Evolutionary conservation across 805 yeast genomes (phyloP).

Genomic region (Blastobotrys chiropterorum): DNA sequence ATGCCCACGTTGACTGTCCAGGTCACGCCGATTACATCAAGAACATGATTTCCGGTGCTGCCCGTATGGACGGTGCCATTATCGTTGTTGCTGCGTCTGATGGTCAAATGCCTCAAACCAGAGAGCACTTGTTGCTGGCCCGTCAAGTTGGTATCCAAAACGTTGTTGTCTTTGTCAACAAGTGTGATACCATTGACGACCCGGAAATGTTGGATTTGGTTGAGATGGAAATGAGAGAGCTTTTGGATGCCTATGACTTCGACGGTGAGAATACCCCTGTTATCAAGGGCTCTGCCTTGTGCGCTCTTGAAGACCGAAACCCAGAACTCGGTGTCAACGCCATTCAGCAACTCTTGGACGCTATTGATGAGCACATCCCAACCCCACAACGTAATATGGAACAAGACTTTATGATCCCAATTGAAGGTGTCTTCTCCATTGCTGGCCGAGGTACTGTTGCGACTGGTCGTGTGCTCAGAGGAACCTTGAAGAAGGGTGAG

Average conservation of each 20-base stretch:
- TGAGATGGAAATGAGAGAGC: slow-evolving; percentile 99
- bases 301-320: slow-evolving; percentile 83
- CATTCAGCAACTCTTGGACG: slow-evolving; percentile 74
- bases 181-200: slow-evolving; percentile 96
- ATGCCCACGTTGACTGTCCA: slow-evolving; percentile 97
- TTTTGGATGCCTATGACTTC: slow-evolving; percentile 83
- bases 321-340: slow-evolving; percentile 92
- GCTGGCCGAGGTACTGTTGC: slow-evolving; percentile 99
- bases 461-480: slow-evolving; percentile 99
- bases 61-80: slow-evolving; percentile 99
- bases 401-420: slow-evolving; percentile 93
- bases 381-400: slow-evolving; percentile 95
- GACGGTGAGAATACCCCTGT: slow-evolving; percentile 99
- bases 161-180: slow-evolving; percentile 95
- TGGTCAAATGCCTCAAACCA: slow-evolving; percentile 99
- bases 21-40: slow-evolving; percentile 99
- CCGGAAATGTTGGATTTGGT: slow-evolving; percentile 99
- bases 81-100: slow-evolving; percentile 99
- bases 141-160: slow-evolving; percentile 99
- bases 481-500: slow-evolving; percentile 95
- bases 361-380: slow-evolving; percentile 92
- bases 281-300: slow-evolving; percentile 95
- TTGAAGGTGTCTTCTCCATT: slow-evolving; percentile 95
- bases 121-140: slow-evolving; percentile 96
- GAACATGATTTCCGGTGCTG: slow-evolving; percentile 99